These are phyloP conservation scores for Ophiostoma angusticollis DNA, from an alignment of 2,329 filamentous ascomycete genomes.

Conservation along the genomic window DNA sequence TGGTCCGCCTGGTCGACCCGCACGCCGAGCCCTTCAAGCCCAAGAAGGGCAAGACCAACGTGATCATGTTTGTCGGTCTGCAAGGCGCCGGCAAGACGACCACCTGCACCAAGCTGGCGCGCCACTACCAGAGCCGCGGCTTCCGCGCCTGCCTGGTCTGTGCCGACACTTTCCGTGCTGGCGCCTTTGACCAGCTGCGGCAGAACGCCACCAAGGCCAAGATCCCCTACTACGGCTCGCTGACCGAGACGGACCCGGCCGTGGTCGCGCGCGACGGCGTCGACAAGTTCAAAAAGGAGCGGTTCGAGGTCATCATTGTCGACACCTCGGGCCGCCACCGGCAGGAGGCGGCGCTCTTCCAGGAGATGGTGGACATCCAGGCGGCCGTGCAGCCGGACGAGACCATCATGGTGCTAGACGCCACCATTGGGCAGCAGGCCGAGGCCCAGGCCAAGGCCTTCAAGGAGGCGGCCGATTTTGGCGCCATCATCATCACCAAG, in stretches of 20 bases:
- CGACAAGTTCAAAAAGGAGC: constrained; percentile 97
- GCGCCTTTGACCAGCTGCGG: constrained; percentile 96
- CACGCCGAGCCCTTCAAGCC: constrained; percentile 93
- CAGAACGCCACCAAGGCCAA: constrained; percentile 98
- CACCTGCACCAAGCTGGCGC: constrained; percentile 90
- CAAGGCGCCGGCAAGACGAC: constrained; percentile 98
- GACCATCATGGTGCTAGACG: constrained; percentile 96
- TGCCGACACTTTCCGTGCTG: constrained; percentile 95
- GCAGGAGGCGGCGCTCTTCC: constrained; percentile 89
- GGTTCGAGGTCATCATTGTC: constrained; percentile 96
- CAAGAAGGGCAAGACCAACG: constrained; percentile 89
- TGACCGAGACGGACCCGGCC: constrained; percentile 92
- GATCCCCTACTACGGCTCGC: constrained; percentile 93
- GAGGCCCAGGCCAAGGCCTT: constrained; percentile 92
- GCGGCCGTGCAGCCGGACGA: constrained; percentile 81
- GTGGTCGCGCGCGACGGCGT: constrained; percentile 91
- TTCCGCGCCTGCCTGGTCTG: constrained; percentile 92
- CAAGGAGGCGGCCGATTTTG: constrained; percentile 94
- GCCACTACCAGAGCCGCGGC: constrained; percentile 86
- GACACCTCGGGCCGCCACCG: constrained; percentile 92
- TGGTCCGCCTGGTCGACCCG: constrained; percentile 89
- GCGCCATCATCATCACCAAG: constrained; percentile 98
- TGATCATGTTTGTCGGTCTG: constrained; percentile 98
- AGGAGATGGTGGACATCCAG: constrained; percentile 97
- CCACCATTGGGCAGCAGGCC: constrained; percentile 90